Base-by-base conservation (phyloP, 1,284 basidiomycete genomes). In the Melampsora americana region DNA sequence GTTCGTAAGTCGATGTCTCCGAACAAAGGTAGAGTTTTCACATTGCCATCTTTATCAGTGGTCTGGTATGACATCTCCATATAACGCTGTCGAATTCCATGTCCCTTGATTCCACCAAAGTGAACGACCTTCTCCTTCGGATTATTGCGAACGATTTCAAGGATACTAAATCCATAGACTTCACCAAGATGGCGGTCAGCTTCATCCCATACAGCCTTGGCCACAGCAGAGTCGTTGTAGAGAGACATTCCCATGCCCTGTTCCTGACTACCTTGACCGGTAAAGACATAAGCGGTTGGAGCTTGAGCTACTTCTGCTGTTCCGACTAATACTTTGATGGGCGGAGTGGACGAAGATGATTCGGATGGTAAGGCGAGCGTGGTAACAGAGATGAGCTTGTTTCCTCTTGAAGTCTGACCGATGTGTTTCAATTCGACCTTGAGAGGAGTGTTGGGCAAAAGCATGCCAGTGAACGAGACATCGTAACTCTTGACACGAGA, bases 201-300 rank as follows among this genome's bases (percentile, higher is more conserved):
- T 76, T 90, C 90, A 78, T 99, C 95, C 95, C 95, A 99, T 73
- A 98, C 94, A 65, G 92, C 91, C 80, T 91, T 91, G 78, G 95
- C 96, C 50, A 95, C 93, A 59, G 92, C 90, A 14, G 93, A 97
- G 79, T 85, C 89, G 83, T 89, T 90, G 87, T 98, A 99, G 3
- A 99, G 88, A 80, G 98, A 95, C 95, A 99, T 98, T 56, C 96
- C 95, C 95, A 99, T 99, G 50, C 95, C 93, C 66, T 91, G 90
- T 84, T 99, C 95, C 84, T 99, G 96, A 30, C 94, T 98, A 74
- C 95, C 95, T 84, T 99, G 95, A 67, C 95, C 95, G 71, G 95
- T 99, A 87, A 98, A 98, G 81, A 97, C 93, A 81, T 98, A 98
- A 67, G 92, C 92, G 20, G 95, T 96, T 18, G 89, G 89, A 2